phyloP scores from a whole-genome alignment of 2,329 filamentous ascomycete species.

The Monilinia aucupariae region DNA sequence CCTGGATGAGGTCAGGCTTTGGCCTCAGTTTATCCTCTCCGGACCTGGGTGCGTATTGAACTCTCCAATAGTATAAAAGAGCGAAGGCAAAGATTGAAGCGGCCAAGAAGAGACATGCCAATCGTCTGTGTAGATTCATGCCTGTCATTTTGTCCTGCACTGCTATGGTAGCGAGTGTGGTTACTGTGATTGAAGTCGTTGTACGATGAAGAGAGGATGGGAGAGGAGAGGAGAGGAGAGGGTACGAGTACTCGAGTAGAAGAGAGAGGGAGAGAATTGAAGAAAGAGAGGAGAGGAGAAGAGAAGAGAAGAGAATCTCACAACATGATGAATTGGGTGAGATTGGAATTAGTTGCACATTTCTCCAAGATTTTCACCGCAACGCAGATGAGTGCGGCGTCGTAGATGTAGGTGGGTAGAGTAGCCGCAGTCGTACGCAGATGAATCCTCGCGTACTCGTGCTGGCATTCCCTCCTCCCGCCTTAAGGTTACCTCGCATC shows the following conservation, averaged over 20 bases:
- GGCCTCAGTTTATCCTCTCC: neutral
- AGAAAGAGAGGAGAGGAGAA: too few species aligned
- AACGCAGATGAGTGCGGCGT: neutral
- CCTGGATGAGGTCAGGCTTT: neutral
- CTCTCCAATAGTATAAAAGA: conserved; percentile 5
- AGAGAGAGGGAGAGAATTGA: too few species aligned
- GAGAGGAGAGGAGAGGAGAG: too few species aligned
- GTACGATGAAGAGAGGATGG: too few species aligned
- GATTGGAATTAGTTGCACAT: neutral
- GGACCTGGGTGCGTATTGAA: conserved; percentile 10
- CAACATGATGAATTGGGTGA: neutral
- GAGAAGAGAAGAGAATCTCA: neutral
- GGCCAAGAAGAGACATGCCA: neutral
- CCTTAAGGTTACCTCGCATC: too few species aligned
- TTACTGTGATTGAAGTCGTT: neutral
- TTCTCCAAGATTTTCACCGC: neutral
- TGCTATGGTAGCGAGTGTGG: neutral
- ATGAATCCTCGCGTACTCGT: too few species aligned
- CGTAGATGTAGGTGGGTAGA: too few species aligned
- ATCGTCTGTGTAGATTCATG: conserved; percentile 4
- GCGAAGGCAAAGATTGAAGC: conserved; percentile 2
- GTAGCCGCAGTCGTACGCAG: too few species aligned
- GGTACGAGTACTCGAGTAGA: neutral
- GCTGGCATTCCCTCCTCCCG: too few species aligned
- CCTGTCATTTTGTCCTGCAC: neutral